Percentiles rank a stretch among this genome's conserved stretches.
Conservation (phyloP, 75 land plant genomes). For the Cryptomeria japonica region DNA sequence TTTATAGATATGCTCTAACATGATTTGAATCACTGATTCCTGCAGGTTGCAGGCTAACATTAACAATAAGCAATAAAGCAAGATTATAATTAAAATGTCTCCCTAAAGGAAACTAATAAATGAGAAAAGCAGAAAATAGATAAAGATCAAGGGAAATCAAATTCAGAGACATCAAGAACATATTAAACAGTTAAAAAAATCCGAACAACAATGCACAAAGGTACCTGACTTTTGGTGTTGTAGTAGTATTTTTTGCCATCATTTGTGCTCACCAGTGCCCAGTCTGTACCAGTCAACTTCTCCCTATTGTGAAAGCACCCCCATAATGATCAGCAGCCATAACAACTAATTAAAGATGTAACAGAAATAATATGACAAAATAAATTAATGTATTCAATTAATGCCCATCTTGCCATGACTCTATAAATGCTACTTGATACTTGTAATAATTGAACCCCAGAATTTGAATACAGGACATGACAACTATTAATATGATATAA, state of each 20-base stretch:
- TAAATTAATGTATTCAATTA: not conserved
- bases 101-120: not conserved
- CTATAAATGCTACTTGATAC: not conserved
- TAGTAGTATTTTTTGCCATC: constrained; percentile 96
- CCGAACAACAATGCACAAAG: not conserved
- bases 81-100: not conserved
- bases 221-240: constrained; percentile 83
- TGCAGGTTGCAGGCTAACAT: not conserved
- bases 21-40: not conserved
- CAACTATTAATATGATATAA: too few species aligned
- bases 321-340: not conserved
- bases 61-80: not conserved
- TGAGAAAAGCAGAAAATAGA: not conserved
- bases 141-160: not conserved
- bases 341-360: not conserved
- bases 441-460: not conserved
- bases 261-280: constrained; percentile 85
- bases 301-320: constrained; percentile 42
- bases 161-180: not conserved
- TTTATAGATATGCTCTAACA: not conserved
- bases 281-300: constrained; percentile 76
- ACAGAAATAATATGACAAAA: not conserved
- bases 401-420: not conserved
- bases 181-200: not conserved
- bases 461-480: too few species aligned